Evolutionary conservation across 306 rosid genomes (phyloP), one percentile per base, ranked within the genome.

Genomic region (Clitoria ternatea): DNA sequence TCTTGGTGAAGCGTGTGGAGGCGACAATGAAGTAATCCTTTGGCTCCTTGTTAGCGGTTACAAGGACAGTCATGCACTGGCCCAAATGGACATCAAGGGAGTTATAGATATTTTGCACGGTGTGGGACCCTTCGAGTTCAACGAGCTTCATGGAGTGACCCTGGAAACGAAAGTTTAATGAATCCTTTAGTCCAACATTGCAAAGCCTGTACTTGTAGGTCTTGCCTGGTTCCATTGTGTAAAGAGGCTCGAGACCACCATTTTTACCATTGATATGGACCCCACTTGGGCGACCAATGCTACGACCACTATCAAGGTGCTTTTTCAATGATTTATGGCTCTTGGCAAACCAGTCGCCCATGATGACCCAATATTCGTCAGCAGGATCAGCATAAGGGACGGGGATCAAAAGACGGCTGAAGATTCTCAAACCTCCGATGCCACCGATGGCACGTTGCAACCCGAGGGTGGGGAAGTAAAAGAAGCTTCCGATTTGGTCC

Each of bases 91-190:
- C 72, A 1, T 93, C 97, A 1, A 93, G 85, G 4, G 98, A 90
- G 15, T 85, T 81, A 22, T 93, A 93, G 3, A 1, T 20, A 54
- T 87, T 90, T 18, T 93, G 97, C 4, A 93, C 86, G 0, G 74
- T 59, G 71, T 93, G 98, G 5, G 98, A 90, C 2, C 98, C 98
- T 63, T 93, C 98, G 82, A 80, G 79, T 68, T 93, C 97, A 0
- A 93, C 98, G 2, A 93, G 85, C 62, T 61, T 87, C 92, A 93
- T 32, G 18, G 65, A 17, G 32, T 93, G 98, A 13, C 66, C 81
- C 77, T 93, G 98, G 72, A 93, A 74, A 35, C 96, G 85, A 44
- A 93, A 84, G 81, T 93, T 93, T 1, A 93, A 84, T 3, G 94
- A 56, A 7, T 82, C 76, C 73, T 87, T 90, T 1, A 85, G 5